Evolutionary conservation across 1,284 basidiomycete species (phyloP).

Genomic region (Boletus calvinii): DNA sequence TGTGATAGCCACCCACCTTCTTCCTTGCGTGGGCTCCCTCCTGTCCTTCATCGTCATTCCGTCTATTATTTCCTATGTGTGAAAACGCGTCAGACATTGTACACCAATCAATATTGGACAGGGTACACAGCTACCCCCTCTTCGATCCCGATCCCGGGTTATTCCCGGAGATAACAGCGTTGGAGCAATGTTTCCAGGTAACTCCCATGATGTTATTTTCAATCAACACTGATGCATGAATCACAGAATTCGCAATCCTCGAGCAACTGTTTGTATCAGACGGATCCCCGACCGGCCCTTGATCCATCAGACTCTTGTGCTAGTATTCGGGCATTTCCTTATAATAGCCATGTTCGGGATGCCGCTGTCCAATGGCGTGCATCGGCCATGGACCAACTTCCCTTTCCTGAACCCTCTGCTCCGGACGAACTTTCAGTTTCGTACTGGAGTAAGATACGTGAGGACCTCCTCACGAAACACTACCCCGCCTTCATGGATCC

Average conservation of each 20-base stretch:
- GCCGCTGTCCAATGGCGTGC: neutral
- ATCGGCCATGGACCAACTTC: neutral
- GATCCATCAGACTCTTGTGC: neutral
- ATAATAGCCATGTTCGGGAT: neutral
- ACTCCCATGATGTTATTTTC: neutral
- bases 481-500: neutral
- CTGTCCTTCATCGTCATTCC: neutral
- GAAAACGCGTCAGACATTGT: neutral
- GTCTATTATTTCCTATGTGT: neutral
- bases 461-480: neutral
- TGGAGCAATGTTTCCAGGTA: conserved; percentile 6
- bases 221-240: neutral
- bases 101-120: neutral
- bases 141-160: neutral
- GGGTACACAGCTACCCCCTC: neutral
- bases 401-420: neutral
- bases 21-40: neutral
- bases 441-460: neutral
- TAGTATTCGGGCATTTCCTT: neutral
- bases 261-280: neutral
- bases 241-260: conserved; percentile 1
- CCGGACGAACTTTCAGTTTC: neutral
- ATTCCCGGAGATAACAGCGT: neutral
- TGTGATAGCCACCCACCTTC: neutral
- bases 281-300: neutral